A percentile compares a stretch with the other conserved stretches of the same genome.
These are phyloP conservation scores for Boechera stricta DNA, from an alignment of 345 rosid genomes.

Conservation along the genomic window DNA sequence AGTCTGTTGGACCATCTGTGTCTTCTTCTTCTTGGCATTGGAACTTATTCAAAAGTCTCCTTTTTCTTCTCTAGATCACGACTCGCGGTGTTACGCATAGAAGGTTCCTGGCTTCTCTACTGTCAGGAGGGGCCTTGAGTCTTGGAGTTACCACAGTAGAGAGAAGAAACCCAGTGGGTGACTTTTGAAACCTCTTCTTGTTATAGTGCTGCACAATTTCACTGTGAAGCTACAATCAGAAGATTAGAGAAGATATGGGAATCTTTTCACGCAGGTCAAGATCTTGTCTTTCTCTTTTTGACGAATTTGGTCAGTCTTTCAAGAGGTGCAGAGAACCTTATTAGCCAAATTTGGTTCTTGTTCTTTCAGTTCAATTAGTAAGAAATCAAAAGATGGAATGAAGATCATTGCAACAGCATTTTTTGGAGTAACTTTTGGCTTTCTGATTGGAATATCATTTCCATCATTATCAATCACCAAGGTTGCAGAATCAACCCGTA, in stretches of 20 bases:
- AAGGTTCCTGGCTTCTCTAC: conserved; percentile 42
- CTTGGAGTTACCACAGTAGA: conserved; percentile 30
- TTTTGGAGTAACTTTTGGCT: conserved; percentile 77
- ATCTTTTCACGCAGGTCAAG: conserved; percentile 65
- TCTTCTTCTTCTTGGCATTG: conserved; percentile 22
- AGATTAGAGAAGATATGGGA: conserved; percentile 56
- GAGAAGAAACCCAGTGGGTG: conserved; percentile 22
- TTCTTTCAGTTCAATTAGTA: conserved; percentile 58
- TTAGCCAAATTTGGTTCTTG: conserved; percentile 8
- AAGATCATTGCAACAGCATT: conserved; percentile 66
- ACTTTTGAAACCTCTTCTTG: not conserved
- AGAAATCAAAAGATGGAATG: conserved; percentile 77
- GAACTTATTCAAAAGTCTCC: not conserved
- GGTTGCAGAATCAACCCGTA: conserved; percentile 49
- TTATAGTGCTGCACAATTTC: conserved; percentile 22
- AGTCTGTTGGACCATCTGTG: conserved; percentile 18
- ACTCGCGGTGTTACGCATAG: not conserved
- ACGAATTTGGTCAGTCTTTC: not conserved
- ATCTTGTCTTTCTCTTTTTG: conserved; percentile 33
- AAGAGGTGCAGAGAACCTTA: conserved; percentile 17
- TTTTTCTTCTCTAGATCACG: conserved; percentile 7
- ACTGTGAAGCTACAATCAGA: conserved; percentile 25
- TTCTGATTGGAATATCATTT: conserved; percentile 77
- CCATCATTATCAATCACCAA: conserved; percentile 72
- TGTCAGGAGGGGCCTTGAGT: conserved; percentile 27